A percentile compares a stretch with the other conserved stretches of the same genome.
These are phyloP conservation scores for Plasmodium vivax DNA, from an alignment of 169 alveolate species.

Conservation along the genomic window DNA sequence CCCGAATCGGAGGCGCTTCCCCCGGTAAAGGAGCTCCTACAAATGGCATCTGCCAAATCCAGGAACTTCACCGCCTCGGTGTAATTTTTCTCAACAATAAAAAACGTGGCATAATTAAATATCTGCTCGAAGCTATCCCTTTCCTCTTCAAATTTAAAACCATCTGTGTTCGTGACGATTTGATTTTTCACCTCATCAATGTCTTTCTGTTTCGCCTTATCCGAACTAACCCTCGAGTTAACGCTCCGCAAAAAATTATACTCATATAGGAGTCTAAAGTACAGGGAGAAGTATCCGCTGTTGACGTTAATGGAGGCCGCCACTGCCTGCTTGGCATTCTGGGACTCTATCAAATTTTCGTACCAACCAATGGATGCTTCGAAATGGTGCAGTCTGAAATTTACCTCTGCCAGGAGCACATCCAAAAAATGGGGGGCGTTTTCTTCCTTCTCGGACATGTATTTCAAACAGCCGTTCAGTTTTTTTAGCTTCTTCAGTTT, in stretches of 20 bases:
- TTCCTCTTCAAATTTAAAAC: slow-evolving; percentile 41
- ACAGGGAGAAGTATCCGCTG: slow-evolving; percentile 34
- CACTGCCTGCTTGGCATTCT: slow-evolving; percentile 21
- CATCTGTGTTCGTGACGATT: slow-evolving; percentile 9
- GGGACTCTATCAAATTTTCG: slow-evolving; percentile 18
- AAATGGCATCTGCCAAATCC: slow-evolving; percentile 26
- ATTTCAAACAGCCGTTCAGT: slow-evolving; percentile 57
- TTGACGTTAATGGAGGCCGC: slow-evolving; percentile 41
- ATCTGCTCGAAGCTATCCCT: slow-evolving; percentile 24
- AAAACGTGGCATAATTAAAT: slow-evolving; percentile 50
- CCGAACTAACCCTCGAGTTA: neutral
- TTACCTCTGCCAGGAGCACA: slow-evolving; percentile 30
- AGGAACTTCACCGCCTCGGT: slow-evolving; percentile 19
- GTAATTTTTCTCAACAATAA: slow-evolving; percentile 33
- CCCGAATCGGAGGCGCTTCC: neutral
- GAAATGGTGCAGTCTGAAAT: slow-evolving; percentile 21
- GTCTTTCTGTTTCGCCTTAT: neutral
- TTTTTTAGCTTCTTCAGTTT: slow-evolving; percentile 43
- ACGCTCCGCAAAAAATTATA: slow-evolving; percentile 32
- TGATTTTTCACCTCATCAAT: slow-evolving; percentile 34
- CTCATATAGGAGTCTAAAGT: slow-evolving; percentile 28
- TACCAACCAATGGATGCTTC: slow-evolving; percentile 17
- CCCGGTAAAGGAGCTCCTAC: neutral
- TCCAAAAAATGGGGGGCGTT: slow-evolving; percentile 14
- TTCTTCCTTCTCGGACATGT: slow-evolving; percentile 21